phyloP scores from a whole-genome alignment of 805 yeast genomes.

The Teunomyces kruisii region DNA sequence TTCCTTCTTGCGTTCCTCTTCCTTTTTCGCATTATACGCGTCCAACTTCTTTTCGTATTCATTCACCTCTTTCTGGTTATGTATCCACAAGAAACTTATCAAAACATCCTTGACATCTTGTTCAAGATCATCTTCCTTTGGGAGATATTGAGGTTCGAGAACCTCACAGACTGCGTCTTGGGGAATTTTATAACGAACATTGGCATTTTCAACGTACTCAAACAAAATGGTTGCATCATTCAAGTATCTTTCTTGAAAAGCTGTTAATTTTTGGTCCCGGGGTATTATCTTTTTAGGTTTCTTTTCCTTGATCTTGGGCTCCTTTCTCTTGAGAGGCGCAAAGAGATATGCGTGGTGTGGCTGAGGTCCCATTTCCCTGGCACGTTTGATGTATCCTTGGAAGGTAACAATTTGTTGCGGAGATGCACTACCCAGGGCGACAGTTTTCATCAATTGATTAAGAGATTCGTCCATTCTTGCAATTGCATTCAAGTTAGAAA shows the following conservation, averaged over 20 bases:
- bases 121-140: slow-evolving; percentile 8
- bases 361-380: slow-evolving; percentile 70
- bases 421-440: slow-evolving; percentile 79
- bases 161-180: slow-evolving; percentile 74
- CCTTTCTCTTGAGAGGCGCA: slow-evolving; percentile 17
- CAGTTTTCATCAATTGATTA: slow-evolving; percentile 74
- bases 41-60: slow-evolving; percentile 39
- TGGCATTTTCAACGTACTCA: slow-evolving; percentile 80
- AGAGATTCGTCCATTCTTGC: slow-evolving; percentile 72
- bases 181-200: slow-evolving; percentile 73
- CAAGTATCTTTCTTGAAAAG: slow-evolving; percentile 73
- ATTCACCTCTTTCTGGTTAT: slow-evolving; percentile 50
- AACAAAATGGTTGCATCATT: slow-evolving; percentile 73
- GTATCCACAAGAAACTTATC: slow-evolving; percentile 50
- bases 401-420: slow-evolving; percentile 72
- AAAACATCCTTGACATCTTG: slow-evolving; percentile 38
- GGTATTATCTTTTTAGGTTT: slow-evolving; percentile 14
- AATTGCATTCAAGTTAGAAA: slow-evolving; percentile 77
- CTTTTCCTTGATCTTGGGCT: slow-evolving; percentile 15
- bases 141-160: slow-evolving; percentile 15
- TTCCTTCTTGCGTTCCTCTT: slow-evolving; percentile 21
- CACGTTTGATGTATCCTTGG: slow-evolving; percentile 77
- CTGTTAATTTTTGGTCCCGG: slow-evolving; percentile 62
- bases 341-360: slow-evolving; percentile 38
- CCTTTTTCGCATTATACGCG: slow-evolving; percentile 27